Evolutionary conservation across 352 stramenopile genomes (phyloP).

Genomic region (Thalassiosira mediterranea): DNA sequence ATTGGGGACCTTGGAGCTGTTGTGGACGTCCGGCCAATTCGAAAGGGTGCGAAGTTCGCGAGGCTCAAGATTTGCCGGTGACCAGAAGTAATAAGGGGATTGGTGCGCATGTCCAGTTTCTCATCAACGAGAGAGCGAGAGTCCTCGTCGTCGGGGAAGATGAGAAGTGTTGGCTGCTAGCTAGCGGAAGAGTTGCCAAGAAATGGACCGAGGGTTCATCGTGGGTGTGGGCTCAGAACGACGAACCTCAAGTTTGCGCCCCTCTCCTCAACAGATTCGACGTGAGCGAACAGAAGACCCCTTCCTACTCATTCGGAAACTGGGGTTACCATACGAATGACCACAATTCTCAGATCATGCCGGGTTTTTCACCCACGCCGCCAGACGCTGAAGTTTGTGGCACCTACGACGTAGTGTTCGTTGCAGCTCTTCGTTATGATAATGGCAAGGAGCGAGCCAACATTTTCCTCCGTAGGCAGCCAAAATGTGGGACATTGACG

Average conservation of each 20-base stretch:
- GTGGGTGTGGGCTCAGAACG: conserved; percentile 13
- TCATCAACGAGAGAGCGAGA: conserved; percentile 7
- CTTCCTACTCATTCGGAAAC: conserved; percentile 35
- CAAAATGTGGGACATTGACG: conserved; percentile 3
- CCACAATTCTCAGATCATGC: conserved; percentile 26
- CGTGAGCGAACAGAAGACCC: no score
- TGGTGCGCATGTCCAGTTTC: conserved; percentile 10
- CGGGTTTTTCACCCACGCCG: conserved; percentile 22
- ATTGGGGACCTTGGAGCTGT: conserved; percentile 41
- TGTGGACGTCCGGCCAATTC: conserved; percentile 12
- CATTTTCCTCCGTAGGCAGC: conserved; percentile 12
- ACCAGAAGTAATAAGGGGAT: no score
- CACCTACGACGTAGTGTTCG: conserved; percentile 12
- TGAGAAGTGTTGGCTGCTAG: conserved; percentile 6
- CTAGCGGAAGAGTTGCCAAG: conserved; percentile 16
- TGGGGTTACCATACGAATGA: conserved; percentile 31
- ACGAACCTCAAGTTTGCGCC: no score
- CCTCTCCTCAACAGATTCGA: background rate
- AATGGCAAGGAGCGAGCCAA: conserved; percentile 13
- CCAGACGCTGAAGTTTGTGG: conserved; percentile 35
- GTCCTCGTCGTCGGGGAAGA: conserved; percentile 20
- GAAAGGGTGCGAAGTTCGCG: conserved; percentile 31
- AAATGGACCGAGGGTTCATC: conserved; percentile 18
- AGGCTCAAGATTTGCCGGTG: background rate
- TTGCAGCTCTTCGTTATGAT: conserved; percentile 17